phyloP scores from a whole-genome alignment of 495 filamentous ascomycete species.

The Trichoderma gamsii region DNA sequence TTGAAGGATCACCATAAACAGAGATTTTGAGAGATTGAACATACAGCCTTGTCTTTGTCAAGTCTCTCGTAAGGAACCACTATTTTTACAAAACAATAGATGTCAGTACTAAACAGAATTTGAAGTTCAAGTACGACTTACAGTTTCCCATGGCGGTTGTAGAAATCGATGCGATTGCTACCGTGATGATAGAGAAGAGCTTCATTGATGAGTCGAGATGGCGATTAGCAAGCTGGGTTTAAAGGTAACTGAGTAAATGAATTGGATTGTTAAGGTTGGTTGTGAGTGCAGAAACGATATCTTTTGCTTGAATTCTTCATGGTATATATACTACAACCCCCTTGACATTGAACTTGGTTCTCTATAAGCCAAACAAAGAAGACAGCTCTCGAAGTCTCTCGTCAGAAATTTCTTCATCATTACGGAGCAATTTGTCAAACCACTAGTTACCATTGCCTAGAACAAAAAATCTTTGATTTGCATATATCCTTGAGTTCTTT shows the following conservation, averaged over 20 bases:
- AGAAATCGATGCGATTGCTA: background rate
- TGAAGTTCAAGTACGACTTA: background rate
- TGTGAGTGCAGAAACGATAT: background rate
- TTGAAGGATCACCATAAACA: background rate
- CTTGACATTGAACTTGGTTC: background rate
- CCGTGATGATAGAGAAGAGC: background rate
- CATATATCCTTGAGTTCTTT: background rate
- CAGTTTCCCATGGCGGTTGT: background rate
- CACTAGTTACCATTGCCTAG: background rate
- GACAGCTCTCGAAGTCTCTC: background rate
- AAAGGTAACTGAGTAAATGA: background rate
- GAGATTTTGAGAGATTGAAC: background rate
- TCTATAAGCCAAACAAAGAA: background rate
- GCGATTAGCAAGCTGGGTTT: background rate
- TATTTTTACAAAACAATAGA: background rate
- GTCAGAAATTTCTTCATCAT: background rate
- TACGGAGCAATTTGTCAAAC: conserved; percentile 1
- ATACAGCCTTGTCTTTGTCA: conserved; percentile 14
- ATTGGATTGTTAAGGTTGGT: background rate
- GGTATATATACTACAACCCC: background rate
- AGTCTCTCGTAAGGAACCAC: conserved; percentile 13
- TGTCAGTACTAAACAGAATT: background rate
- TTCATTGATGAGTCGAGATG: background rate
- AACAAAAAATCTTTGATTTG: background rate
- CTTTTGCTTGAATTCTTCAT: background rate